Evolutionary conservation across 2,329 filamentous ascomycete species (phyloP).

Genomic region (Beauveria bassiana): DNA sequence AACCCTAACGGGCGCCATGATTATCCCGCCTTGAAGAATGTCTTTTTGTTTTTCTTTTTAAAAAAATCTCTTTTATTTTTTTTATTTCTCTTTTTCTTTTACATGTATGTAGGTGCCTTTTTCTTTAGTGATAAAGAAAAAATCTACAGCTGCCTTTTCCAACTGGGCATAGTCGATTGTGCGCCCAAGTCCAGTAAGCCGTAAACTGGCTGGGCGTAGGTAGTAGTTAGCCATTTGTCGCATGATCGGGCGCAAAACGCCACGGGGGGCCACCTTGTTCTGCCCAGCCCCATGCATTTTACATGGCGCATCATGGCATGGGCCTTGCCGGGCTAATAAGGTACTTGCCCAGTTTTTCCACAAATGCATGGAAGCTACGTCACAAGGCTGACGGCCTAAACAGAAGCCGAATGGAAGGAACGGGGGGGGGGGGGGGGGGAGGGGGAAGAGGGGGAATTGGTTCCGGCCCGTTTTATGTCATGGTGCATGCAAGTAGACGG

Average conservation of each 20-base stretch:
- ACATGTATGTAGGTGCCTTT: background rate
- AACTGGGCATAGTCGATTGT: background rate
- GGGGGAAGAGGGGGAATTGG: too few species aligned
- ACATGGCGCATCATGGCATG: background rate
- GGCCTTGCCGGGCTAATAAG: background rate
- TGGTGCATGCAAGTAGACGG: background rate
- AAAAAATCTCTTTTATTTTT: too few species aligned
- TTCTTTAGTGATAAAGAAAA: too few species aligned
- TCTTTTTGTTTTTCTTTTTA: background rate
- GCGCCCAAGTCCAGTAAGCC: background rate
- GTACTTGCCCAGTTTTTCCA: too few species aligned
- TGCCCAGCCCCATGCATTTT: background rate
- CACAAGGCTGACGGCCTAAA: conserved; percentile 7
- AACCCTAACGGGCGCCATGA: background rate
- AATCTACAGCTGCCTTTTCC: too few species aligned
- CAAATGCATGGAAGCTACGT: conserved; percentile 3
- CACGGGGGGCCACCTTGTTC: background rate
- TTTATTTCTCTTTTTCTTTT: background rate
- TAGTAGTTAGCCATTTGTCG: background rate
- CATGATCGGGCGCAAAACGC: conserved; percentile 6
- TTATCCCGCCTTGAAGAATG: background rate
- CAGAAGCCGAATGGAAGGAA: background rate
- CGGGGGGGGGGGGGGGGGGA: background rate
- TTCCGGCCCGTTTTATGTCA: conserved; percentile 1
- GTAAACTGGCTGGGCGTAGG: background rate